Base-by-base conservation (phyloP, 2,329 filamentous ascomycete genomes). In the Nemania serpens region DNA sequence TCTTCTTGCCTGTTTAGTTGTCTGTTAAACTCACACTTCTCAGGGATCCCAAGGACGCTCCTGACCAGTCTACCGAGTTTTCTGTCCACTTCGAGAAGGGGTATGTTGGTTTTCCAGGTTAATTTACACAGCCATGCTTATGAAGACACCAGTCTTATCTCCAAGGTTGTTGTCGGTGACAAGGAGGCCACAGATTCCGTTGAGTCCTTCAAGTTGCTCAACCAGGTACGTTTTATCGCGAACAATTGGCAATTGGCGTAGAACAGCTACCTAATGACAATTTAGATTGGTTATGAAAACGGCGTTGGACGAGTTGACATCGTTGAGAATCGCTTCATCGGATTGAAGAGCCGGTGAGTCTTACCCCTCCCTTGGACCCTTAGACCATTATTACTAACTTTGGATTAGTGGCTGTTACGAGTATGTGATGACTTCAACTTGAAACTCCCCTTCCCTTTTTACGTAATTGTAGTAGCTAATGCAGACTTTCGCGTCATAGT, bases 221-320 rank as follows among this genome's bases (percentile, higher is more conserved):
- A 93, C 78, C 80, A 84, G 61, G n/a, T n/a, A n/a, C n/a, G n/a
- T n/a, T n/a, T n/a, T n/a, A n/a, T n/a, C n/a, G n/a, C n/a, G n/a
- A n/a, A n/a, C n/a, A n/a, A n/a, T n/a, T n/a, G n/a, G n/a, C n/a
- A n/a, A n/a, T n/a, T n/a, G n/a, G n/a, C n/a, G n/a, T n/a, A n/a
- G n/a, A n/a, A n/a, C n/a, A n/a, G n/a, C n/a, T n/a, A n/a, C n/a
- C n/a, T n/a, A n/a, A n/a, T n/a, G n/a, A n/a, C n/a, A n/a, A n/a
- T n/a, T n/a, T n/a, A n/a, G n/a, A 88, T 94, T 66, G 91, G 52
- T 15, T 85, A 66, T 83, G 85, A 74, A 83, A 55, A 61, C 78
- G 91, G 91, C 74, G 84, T 94, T 68, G 91, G 91, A 70, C 82
- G 91, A 71, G 88, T 94, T 67, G 91, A 94, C 76, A 94, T 94